phyloP scores from a whole-genome alignment of 441 rosid species.

The Jatropha podagrica region DNA sequence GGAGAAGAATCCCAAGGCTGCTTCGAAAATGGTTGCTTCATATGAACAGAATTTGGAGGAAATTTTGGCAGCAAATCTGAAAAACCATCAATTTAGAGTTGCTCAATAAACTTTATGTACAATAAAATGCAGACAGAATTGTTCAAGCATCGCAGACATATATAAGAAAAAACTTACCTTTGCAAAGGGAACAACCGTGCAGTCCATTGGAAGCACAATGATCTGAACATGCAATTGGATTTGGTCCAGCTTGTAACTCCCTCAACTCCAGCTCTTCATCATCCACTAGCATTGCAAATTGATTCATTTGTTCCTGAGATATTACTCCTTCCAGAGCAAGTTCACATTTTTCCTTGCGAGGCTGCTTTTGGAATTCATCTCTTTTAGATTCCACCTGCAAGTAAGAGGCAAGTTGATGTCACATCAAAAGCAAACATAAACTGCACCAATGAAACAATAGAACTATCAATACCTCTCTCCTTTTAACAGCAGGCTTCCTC shows the following conservation, averaged over 20 bases:
- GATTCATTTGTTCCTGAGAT: conserved; percentile 40
- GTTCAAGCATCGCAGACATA: conserved; percentile 16
- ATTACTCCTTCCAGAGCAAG: conserved; percentile 52
- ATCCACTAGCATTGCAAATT: conserved; percentile 56
- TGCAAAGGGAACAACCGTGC: conserved; percentile 70
- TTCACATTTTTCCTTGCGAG: conserved; percentile 58
- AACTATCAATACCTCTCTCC: conserved; percentile 50
- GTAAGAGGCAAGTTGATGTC: conserved; percentile 26
- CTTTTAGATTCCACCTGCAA: conserved; percentile 50
- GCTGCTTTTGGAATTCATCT: conserved; percentile 38
- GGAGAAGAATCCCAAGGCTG: conserved; percentile 82
- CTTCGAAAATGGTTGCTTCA: conserved; percentile 76
- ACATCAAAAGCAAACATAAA: conserved; percentile 21
- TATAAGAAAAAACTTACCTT: conserved; percentile 50
- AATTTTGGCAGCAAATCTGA: conserved; percentile 76
- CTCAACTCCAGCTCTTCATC: conserved; percentile 92
- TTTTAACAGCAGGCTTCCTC: conserved; percentile 49
- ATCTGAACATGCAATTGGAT: conserved; percentile 57
- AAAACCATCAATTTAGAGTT: conserved; percentile 27
- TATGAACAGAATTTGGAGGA: conserved; percentile 80
- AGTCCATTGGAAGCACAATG: conserved; percentile 54
- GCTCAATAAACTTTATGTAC: background rate
- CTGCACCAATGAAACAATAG: conserved; percentile 1
- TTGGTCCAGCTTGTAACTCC: conserved; percentile 67
- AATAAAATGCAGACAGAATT: conserved; percentile 12